phyloP scores from a whole-genome alignment of 2,329 filamentous ascomycete species.

The Metarhizium sp. region DNA sequence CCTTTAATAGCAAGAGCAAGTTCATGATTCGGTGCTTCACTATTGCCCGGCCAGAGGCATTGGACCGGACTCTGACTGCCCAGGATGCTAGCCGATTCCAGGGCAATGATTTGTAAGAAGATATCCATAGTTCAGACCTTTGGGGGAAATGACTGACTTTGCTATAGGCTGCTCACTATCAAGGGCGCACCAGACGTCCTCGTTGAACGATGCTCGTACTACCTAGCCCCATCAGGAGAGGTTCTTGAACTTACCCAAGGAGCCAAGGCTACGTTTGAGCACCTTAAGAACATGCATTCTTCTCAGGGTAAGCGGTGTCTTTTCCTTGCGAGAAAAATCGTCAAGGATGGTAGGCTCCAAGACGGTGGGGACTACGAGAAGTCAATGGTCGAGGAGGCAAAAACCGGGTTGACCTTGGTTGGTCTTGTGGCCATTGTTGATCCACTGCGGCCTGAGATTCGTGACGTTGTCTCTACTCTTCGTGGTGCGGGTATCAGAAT shows the following conservation, averaged over 20 bases:
- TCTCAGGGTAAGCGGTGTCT: slow-evolving; percentile 59
- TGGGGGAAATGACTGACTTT: not conserved
- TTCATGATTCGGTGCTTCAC: slow-evolving; percentile 62
- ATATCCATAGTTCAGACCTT: not conserved
- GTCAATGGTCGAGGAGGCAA: slow-evolving; percentile 44
- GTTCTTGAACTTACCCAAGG: slow-evolving; percentile 37
- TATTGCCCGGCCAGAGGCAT: slow-evolving; percentile 23
- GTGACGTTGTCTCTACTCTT: slow-evolving; percentile 54
- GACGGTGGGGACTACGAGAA: slow-evolving; percentile 37
- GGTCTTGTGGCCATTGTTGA: slow-evolving; percentile 73
- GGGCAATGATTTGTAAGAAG: slow-evolving; percentile 27
- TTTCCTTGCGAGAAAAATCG: slow-evolving; percentile 51
- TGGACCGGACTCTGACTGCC: slow-evolving; percentile 27
- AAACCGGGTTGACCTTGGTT: slow-evolving; percentile 54
- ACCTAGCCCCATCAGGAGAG: slow-evolving; percentile 46
- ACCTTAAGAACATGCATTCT: slow-evolving; percentile 60
- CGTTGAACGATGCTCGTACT: slow-evolving; percentile 50
- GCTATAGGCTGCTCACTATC: slow-evolving; percentile 52
- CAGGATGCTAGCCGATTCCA: slow-evolving; percentile 25
- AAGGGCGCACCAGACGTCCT: slow-evolving; percentile 73
- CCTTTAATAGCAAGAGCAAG: slow-evolving; percentile 79
- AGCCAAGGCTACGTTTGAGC: slow-evolving; percentile 38
- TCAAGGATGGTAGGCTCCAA: slow-evolving; percentile 31
- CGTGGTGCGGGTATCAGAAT: slow-evolving; percentile 64
- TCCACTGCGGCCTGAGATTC: slow-evolving; percentile 65